These are phyloP conservation scores for Boletus huronensis DNA, from an alignment of 768 basidiomycete genomes.

Conservation along the genomic window DNA sequence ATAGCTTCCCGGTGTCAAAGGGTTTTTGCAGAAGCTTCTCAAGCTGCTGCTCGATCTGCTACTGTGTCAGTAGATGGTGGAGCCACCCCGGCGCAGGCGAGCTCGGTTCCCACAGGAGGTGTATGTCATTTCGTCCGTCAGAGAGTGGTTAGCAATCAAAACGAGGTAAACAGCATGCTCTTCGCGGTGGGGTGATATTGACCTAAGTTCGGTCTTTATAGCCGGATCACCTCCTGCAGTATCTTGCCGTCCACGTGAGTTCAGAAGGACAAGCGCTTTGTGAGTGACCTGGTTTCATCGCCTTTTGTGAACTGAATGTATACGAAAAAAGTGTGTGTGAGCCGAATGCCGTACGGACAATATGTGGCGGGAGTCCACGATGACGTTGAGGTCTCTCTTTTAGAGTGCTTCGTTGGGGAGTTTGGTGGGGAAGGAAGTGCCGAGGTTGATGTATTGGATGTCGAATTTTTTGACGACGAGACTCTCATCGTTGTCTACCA, in stretches of 20 bases:
- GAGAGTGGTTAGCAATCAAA: slow-evolving; percentile 44
- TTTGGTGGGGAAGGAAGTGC: slow-evolving; percentile 31
- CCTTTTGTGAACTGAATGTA: slow-evolving; percentile 31
- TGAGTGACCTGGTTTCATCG: slow-evolving; percentile 37
- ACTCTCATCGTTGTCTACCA: slow-evolving; percentile 62
- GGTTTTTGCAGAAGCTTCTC: slow-evolving; percentile 60
- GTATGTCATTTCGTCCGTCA: slow-evolving; percentile 46
- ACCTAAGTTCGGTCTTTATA: slow-evolving; percentile 31
- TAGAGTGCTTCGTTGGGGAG: slow-evolving; percentile 44
- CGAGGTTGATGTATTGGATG: slow-evolving; percentile 56
- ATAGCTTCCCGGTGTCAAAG: slow-evolving; percentile 56
- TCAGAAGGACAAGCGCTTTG: slow-evolving; percentile 41
- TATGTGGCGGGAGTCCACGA: slow-evolving; percentile 37
- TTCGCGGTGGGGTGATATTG: slow-evolving; percentile 24
- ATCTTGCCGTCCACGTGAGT: slow-evolving; percentile 48
- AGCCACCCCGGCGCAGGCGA: slow-evolving; percentile 30
- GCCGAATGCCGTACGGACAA: slow-evolving; percentile 48
- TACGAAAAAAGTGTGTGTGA: slow-evolving; percentile 51
- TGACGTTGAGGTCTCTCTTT: slow-evolving; percentile 44
- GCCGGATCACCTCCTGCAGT: slow-evolving; percentile 47
- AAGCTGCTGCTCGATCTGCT: slow-evolving; percentile 62
- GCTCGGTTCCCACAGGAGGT: slow-evolving; percentile 28
- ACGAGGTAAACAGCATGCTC: slow-evolving; percentile 45
- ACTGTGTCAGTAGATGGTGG: slow-evolving; percentile 34
- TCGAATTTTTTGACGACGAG: slow-evolving; percentile 79